phyloP scores from a whole-genome alignment of 257 asterid species.

The Scutellaria barbata region DNA sequence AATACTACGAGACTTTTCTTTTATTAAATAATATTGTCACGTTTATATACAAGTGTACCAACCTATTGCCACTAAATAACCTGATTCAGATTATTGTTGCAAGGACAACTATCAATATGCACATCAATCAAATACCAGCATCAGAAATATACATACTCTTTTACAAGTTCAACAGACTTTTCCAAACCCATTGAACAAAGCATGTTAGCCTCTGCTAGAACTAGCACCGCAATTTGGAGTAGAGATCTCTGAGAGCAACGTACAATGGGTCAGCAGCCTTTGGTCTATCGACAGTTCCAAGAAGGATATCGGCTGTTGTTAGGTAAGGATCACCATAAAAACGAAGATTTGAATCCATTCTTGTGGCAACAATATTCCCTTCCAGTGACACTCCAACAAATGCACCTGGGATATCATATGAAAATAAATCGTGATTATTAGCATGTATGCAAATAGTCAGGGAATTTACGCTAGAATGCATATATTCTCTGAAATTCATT shows the following conservation, averaged over 20 bases:
- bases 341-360: constrained; percentile 91
- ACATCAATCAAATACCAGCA: constrained; percentile 19
- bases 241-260: constrained; percentile 72
- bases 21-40: background rate
- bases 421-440: constrained; percentile 11
- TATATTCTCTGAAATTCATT: background rate
- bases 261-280: constrained; percentile 94
- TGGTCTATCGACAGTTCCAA: constrained; percentile 88
- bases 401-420: constrained; percentile 65
- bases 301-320: constrained; percentile 88
- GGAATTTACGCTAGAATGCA: constrained; percentile 1
- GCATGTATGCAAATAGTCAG: background rate
- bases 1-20: no score
- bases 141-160: constrained; percentile 22
- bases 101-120: constrained; percentile 11
- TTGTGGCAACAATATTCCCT: constrained; percentile 83
- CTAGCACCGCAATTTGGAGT: constrained; percentile 57
- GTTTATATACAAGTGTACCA: constrained; percentile 27
- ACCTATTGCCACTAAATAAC: background rate
- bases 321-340: constrained; percentile 97
- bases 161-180: constrained; percentile 5
- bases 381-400: constrained; percentile 95
- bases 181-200: background rate
- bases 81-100: background rate
- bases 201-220: background rate